These are phyloP conservation scores for Eucalyptus sideroxylon DNA, from an alignment of 345 rosid genomes.

Conservation along the genomic window DNA sequence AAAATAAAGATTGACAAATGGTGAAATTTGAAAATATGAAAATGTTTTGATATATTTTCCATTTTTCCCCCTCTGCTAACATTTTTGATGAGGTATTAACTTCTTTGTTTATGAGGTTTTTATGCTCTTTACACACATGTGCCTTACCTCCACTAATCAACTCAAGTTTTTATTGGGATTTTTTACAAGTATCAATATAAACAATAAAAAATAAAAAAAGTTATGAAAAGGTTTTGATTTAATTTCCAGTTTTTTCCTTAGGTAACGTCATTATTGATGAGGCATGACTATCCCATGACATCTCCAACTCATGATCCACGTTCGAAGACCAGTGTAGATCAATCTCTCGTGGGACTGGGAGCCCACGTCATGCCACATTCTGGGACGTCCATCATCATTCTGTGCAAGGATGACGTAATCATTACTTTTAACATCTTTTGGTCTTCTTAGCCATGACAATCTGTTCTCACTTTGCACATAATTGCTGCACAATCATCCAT, in stretches of 20 bases:
- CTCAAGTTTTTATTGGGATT: background rate
- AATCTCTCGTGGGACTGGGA: background rate
- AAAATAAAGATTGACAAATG: background rate
- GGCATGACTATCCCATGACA: background rate
- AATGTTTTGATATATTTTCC: background rate
- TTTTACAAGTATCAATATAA: too few relatives aligned
- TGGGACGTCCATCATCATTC: background rate
- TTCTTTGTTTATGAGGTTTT: background rate
- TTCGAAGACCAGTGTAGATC: background rate
- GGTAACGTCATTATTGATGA: background rate
- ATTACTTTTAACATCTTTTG: background rate
- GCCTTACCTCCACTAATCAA: background rate
- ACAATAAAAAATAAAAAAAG: too few relatives aligned
- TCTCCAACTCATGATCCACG: background rate
- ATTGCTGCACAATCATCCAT: background rate
- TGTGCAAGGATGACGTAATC: background rate
- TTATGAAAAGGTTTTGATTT: background rate
- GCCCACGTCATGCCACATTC: background rate
- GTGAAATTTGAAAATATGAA: background rate
- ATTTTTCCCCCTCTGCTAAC: background rate
- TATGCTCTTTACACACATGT: background rate
- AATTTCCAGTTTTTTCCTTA: background rate
- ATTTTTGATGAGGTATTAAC: background rate
- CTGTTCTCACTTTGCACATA: background rate
- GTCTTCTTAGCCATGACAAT: background rate